Base-by-base conservation (phyloP, 495 filamentous ascomycete species). In the Entonaema liquescens region DNA sequence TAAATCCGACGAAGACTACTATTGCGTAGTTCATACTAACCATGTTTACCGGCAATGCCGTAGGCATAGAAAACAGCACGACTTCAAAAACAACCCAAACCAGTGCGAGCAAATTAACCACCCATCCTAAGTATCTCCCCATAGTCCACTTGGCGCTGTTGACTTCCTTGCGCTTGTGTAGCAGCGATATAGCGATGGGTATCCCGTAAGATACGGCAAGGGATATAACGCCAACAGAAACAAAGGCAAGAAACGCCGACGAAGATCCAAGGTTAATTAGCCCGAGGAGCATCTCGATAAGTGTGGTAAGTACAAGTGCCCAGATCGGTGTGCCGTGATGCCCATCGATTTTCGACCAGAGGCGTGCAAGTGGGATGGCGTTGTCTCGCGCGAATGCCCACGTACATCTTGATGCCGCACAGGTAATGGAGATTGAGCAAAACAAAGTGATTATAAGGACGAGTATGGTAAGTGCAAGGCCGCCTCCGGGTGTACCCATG, bases 381-480 rank as follows among this genome's bases (percentile, higher is more conserved):
- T 83, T 81, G 63, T 87, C 85, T 36, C 84, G 77, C 5, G 85
- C 85, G 74, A 87, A 87, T 25, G 85, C 85, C 74, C 83, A 87
- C 5, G 85, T 86, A 66, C 82, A 85, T 38, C 85, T 77, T 19
- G 79, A 82, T 5, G 86, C 82, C 9, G 85, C 85, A 3, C 84
- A 86, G 19, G 85, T 77, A 8, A 84, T 81, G 47, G 84, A 85
- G 33, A 84, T 78, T 25, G 85, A 85, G 31, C 84, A 84, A 64
- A 87, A 86, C 64, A 87, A 80, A 3, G 83, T 75, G 50, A 92
- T 89, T 7, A 89, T 87, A 36, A 92, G 83, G 62, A 92, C 85
- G 6, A 92, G 79, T 71, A 93, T 86, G 2, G 91, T 83, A 1
- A 93, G 81, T 0, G 86, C 90, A 55, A 93, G 89, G 3, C 88